Percentiles rank a stretch among this genome's conserved stretches.
Evolutionary conservation across 208 protist species (phyloP).

Genomic region (Crithidia expoeki): DNA sequence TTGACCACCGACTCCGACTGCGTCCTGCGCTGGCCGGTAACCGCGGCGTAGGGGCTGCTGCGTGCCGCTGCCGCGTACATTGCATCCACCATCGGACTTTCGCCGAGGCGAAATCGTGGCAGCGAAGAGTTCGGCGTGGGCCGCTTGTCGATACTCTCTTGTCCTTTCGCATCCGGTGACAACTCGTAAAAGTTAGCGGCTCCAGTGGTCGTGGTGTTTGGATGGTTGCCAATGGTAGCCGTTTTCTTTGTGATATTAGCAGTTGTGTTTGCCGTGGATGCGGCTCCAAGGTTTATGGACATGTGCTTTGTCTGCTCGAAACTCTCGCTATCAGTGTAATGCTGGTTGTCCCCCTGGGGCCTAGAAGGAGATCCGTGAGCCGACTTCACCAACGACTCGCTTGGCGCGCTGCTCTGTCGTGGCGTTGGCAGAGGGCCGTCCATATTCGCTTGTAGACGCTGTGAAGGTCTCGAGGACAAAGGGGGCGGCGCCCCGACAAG

Average conservation of each 20-base stretch:
- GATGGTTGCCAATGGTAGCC: not conserved
- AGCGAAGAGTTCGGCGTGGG: constrained; percentile 6
- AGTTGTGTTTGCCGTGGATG: not conserved
- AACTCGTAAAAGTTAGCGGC: constrained; percentile 2
- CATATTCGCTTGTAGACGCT: not conserved
- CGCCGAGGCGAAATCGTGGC: constrained; percentile 4
- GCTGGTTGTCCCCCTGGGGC: not conserved
- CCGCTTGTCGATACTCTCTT: constrained; percentile 14
- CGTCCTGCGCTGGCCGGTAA: constrained; percentile 8
- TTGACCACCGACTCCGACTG: constrained; percentile 2
- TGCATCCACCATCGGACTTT: constrained; percentile 12
- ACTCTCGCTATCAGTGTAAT: not conserved
- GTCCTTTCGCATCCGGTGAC: constrained; percentile 13
- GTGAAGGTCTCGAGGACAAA: not conserved
- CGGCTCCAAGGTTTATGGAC: not conserved
- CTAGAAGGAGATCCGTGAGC: constrained; percentile 18
- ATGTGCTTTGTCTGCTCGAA: not conserved
- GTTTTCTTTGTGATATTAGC: not conserved
- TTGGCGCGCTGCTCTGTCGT: not conserved
- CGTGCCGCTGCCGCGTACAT: constrained; percentile 1
- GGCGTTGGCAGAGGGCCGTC: not conserved
- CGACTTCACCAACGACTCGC: constrained; percentile 21
- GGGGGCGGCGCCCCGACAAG: constrained; percentile 15
- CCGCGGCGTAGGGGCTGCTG: not conserved
- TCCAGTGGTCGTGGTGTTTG: not conserved